Evolutionary conservation across 306 rosid genomes (phyloP).

Genomic region (Quercus aquifolioides): DNA sequence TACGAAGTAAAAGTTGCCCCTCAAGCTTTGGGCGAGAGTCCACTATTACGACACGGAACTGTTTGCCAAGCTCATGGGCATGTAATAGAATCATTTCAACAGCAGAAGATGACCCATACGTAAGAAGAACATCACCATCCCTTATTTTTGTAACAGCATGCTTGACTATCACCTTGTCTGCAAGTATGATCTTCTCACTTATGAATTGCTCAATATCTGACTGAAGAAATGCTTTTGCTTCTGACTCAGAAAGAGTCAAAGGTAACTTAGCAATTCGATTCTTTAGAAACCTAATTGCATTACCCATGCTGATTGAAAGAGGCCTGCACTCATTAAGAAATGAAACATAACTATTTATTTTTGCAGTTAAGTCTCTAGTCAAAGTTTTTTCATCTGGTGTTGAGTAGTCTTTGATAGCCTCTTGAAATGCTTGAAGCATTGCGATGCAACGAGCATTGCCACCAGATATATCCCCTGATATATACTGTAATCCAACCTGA

Average conservation of each 20-base stretch:
- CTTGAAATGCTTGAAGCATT: conserved; percentile 62
- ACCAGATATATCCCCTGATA: conserved; percentile 48
- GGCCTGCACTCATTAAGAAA: conserved; percentile 58
- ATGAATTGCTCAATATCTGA: conserved; percentile 53
- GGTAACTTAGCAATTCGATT: conserved; percentile 53
- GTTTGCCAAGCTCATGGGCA: conserved; percentile 56
- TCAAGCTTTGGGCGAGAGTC: conserved; percentile 62
- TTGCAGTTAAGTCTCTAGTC: conserved; percentile 50
- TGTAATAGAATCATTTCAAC: conserved; percentile 51
- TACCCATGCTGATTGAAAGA: conserved; percentile 67
- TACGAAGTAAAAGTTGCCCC: conserved; percentile 45
- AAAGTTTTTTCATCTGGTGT: conserved; percentile 50
- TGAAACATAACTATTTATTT: conserved; percentile 50
- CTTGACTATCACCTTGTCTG: conserved; percentile 52
- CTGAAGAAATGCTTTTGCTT: conserved; percentile 48
- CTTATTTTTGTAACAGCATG: conserved; percentile 59
- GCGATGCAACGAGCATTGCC: conserved; percentile 61
- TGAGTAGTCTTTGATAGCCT: conserved; percentile 53
- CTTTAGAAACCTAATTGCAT: conserved; percentile 59
- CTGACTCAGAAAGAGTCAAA: conserved; percentile 47
- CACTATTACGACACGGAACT: conserved; percentile 52
- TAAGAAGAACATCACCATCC: conserved; percentile 65
- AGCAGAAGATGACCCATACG: conserved; percentile 45
- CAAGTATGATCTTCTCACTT: conserved; percentile 54
- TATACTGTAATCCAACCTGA: conserved; percentile 52